Evolutionary conservation across 2,329 filamentous ascomycete genomes (phyloP).

Genomic region (Microcyclospora pomicola): DNA sequence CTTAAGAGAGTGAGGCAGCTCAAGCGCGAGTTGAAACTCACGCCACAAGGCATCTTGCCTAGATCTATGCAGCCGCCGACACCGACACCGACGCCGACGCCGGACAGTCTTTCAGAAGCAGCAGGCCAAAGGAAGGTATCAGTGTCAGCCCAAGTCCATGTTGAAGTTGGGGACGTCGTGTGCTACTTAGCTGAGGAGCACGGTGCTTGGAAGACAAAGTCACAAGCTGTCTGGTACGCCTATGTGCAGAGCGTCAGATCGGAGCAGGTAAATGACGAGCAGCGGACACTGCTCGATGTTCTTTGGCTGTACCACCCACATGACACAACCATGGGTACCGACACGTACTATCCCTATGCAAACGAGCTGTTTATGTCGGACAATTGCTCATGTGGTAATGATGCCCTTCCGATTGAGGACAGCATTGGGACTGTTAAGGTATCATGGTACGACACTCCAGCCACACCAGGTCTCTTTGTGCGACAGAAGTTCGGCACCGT

Average conservation of each 20-base stretch:
- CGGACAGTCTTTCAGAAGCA: too few relatives aligned
- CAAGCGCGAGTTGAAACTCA: slow-evolving; percentile 15
- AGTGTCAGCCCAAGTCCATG: slow-evolving; percentile 4
- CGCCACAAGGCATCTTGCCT: slow-evolving; percentile 5
- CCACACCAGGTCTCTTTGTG: slow-evolving; percentile 47
- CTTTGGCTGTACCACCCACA: slow-evolving; percentile 60
- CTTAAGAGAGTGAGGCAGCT: slow-evolving; percentile 5
- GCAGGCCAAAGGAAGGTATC: too few relatives aligned
- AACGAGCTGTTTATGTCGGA: not conserved
- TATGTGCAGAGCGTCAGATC: slow-evolving; percentile 47
- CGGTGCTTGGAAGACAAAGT: slow-evolving; percentile 41
- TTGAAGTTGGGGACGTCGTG: slow-evolving; percentile 37
- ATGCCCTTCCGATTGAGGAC: slow-evolving; percentile 40
- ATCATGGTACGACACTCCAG: slow-evolving; percentile 39
- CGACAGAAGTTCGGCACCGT: slow-evolving; percentile 53
- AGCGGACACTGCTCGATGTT: slow-evolving; percentile 39
- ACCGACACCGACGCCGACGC: not conserved
- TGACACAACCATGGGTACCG: slow-evolving; percentile 55
- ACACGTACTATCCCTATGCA: slow-evolving; percentile 46
- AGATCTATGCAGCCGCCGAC: not conserved
- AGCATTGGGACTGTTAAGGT: slow-evolving; percentile 46
- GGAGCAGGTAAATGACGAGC: slow-evolving; percentile 19
- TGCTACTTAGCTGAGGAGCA: slow-evolving; percentile 32
- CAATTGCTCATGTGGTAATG: slow-evolving; percentile 44
- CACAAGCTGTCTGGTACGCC: slow-evolving; percentile 49